These are phyloP conservation scores for Aspergillus baeticus DNA, from an alignment of 495 filamentous ascomycete genomes.

Conservation along the genomic window DNA sequence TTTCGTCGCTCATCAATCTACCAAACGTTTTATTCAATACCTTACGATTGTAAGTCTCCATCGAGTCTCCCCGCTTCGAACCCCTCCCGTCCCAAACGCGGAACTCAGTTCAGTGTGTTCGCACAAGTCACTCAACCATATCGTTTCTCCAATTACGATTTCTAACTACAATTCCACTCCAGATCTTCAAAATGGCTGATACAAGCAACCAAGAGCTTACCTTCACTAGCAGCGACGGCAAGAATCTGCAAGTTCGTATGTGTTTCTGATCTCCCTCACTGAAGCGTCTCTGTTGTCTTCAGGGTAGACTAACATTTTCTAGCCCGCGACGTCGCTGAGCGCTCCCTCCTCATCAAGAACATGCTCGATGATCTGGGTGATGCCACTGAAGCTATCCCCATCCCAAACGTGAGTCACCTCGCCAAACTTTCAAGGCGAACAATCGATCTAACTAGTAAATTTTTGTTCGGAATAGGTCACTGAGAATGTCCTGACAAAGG, in stretches of 20 bases:
- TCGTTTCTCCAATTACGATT: not conserved
- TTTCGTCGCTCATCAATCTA: not conserved
- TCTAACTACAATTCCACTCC: not conserved
- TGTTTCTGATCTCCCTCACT: not conserved
- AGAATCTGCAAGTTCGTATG: slow-evolving; percentile 56
- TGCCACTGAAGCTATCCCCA: slow-evolving; percentile 69
- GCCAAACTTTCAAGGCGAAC: not conserved
- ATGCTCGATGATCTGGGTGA: slow-evolving; percentile 89
- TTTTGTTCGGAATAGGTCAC: slow-evolving; percentile 69
- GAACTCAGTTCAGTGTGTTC: not conserved
- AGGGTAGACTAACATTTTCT: slow-evolving; percentile 8
- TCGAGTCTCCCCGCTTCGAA: not conserved
- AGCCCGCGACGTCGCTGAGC: slow-evolving; percentile 86
- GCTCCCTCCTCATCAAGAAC: slow-evolving; percentile 95
- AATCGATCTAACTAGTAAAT: slow-evolving; percentile 1
- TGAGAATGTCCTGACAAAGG: slow-evolving; percentile 88
- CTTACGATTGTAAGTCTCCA: not conserved
- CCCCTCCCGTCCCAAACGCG: not conserved
- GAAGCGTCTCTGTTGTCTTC: not conserved
- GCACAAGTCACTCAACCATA: not conserved
- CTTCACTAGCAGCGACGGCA: slow-evolving; percentile 58
- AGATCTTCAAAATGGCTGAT: slow-evolving; percentile 19
- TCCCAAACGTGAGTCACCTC: slow-evolving; percentile 72
- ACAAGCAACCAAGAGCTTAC: slow-evolving; percentile 32
- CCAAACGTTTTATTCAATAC: not conserved